Evolutionary conservation across 495 filamentous ascomycete species (phyloP).

Genomic region (Cercophora sp.): DNA sequence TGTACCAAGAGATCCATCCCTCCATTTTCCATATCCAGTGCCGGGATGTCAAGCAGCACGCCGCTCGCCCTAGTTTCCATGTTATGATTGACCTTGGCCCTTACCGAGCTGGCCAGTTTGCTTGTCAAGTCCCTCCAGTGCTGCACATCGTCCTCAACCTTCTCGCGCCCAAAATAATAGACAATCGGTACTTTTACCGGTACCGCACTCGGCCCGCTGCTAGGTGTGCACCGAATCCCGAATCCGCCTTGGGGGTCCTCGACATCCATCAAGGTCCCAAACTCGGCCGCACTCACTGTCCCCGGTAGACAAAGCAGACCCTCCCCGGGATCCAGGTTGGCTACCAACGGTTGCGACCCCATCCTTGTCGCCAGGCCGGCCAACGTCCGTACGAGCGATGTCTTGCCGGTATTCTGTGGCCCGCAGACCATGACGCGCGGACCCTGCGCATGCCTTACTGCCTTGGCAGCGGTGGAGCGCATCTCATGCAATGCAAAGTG

Average conservation of each 20-base stretch:
- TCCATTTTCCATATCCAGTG: conserved; percentile 52
- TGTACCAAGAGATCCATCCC: conserved; percentile 72
- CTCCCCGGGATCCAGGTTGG: conserved; percentile 83
- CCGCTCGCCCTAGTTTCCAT: conserved; percentile 63
- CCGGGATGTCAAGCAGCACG: conserved; percentile 82
- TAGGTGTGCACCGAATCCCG: conserved; percentile 80
- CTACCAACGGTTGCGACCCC: conserved; percentile 74
- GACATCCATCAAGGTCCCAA: conserved; percentile 80
- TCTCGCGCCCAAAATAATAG: conserved; percentile 80
- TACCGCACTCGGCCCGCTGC: conserved; percentile 78
- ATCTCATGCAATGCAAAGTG: conserved; percentile 78
- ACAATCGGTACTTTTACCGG: conserved; percentile 89
- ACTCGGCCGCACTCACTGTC: conserved; percentile 76
- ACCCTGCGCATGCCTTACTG: conserved; percentile 36
- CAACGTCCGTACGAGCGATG: conserved; percentile 74
- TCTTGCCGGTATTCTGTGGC: conserved; percentile 78
- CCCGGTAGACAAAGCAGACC: conserved; percentile 83
- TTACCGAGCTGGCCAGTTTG: conserved; percentile 74
- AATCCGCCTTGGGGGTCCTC: conserved; percentile 68
- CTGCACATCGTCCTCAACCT: conserved; percentile 67
- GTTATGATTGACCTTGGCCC: conserved; percentile 76
- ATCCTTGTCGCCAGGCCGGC: conserved; percentile 74
- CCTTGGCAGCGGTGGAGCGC: conserved; percentile 46
- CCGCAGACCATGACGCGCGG: conserved; percentile 85
- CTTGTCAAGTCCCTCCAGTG: conserved; percentile 72